A percentile compares a stretch with the other conserved stretches of the same genome.
phyloP scores from a whole-genome alignment of 345 rosid species.

The Aegle marmelos region DNA sequence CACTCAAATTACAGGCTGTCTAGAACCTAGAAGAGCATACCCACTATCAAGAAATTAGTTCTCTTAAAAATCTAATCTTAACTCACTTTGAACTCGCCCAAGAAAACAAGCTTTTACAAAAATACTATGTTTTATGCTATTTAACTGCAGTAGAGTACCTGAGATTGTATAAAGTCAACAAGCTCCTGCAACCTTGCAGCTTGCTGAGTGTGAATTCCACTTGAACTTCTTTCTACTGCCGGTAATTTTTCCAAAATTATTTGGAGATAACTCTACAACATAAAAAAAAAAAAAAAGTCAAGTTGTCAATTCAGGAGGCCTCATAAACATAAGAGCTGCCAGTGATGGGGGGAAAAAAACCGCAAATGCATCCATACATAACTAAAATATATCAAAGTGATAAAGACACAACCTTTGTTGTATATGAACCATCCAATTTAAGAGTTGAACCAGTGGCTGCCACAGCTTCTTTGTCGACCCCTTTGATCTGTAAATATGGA shows the following conservation, averaged over 20 bases:
- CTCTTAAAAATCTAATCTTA: background rate
- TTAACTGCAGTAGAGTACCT: constrained; percentile 40
- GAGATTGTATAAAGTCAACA: constrained; percentile 85
- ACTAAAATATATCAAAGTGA: background rate
- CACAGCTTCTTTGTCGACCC: constrained; percentile 90
- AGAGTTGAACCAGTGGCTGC: constrained; percentile 89
- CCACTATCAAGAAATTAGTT: background rate
- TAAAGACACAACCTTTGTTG: constrained; percentile 73
- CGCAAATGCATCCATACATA: background rate
- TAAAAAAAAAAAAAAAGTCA: background rate
- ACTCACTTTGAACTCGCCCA: background rate
- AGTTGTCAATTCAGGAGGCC: background rate
- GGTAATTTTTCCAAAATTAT: constrained; percentile 84
- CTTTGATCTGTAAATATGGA: constrained; percentile 95
- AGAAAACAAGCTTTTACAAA: background rate
- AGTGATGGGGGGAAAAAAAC: background rate
- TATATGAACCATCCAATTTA: constrained; percentile 86
- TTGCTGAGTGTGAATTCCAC: constrained; percentile 74
- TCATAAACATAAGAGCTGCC: background rate
- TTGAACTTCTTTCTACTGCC: constrained; percentile 62
- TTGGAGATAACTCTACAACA: constrained; percentile 77
- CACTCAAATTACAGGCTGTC: background rate
- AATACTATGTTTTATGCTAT: background rate
- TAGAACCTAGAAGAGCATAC: background rate
- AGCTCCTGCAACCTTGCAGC: constrained; percentile 90